Percentiles rank a stretch among this genome's conserved stretches.
Evolutionary conservation across 2,329 filamentous ascomycete genomes (phyloP).

Genomic region (Coniochaeta sp.): DNA sequence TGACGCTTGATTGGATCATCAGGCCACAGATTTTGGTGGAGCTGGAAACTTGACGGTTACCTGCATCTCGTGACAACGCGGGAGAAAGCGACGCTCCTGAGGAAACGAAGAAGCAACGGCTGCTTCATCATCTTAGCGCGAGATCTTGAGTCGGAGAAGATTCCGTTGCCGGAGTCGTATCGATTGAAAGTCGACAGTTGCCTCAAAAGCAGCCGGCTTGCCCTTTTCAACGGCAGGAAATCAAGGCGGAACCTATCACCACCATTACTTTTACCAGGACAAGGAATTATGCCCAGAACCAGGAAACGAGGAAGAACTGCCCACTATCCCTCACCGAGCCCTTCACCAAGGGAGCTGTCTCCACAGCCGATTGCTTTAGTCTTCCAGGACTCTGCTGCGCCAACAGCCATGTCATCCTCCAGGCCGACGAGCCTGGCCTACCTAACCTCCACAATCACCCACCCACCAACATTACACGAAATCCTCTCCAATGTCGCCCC

Average conservation of each 20-base stretch:
- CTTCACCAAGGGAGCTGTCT: not conserved
- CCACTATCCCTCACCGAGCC: not conserved
- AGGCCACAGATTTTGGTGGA: not conserved
- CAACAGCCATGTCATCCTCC: slow-evolving; percentile 35
- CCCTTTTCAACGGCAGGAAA: not conserved
- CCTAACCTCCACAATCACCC: slow-evolving; percentile 20
- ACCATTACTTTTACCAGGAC: not conserved
- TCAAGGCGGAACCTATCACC: not conserved
- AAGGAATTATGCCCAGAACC: not conserved
- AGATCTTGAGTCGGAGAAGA: not conserved
- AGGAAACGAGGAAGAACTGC: slow-evolving; percentile 2
- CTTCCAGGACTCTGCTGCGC: not conserved
- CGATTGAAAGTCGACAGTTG: not conserved
- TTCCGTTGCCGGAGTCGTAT: not conserved
- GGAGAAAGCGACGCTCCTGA: not conserved
- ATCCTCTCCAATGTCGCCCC: slow-evolving; percentile 82
- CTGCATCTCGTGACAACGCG: slow-evolving; percentile 1
- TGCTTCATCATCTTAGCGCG: not conserved
- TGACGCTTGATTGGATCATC: not conserved
- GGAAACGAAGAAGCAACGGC: not conserved
- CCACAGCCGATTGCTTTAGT: not conserved
- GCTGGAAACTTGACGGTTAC: not conserved
- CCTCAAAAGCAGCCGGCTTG: not conserved
- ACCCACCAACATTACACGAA: slow-evolving; percentile 59
- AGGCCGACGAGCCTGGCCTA: slow-evolving; percentile 41